Evolutionary conservation across 805 yeast genomes (phyloP).

Genomic region (Candida takata): DNA sequence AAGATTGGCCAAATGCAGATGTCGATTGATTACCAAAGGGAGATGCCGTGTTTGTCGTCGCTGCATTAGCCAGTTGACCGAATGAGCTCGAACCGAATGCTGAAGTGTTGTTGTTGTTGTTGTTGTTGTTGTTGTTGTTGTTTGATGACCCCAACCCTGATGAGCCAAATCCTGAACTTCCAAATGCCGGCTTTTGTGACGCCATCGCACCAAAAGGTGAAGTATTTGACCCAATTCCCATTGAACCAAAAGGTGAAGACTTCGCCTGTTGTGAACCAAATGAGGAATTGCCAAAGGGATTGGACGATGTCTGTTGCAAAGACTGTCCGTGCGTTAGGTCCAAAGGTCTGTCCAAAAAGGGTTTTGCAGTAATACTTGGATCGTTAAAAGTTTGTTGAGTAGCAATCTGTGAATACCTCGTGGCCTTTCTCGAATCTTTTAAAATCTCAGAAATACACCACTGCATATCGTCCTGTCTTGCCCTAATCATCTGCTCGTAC

Average conservation of each 20-base stretch:
- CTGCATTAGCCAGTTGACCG: not conserved
- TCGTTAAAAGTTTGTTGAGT: slow-evolving; percentile 27
- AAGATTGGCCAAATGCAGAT: slow-evolving; percentile 10
- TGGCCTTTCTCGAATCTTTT: slow-evolving; percentile 41
- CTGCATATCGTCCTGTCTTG: slow-evolving; percentile 42
- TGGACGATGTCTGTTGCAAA: slow-evolving; percentile 1
- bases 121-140: not conserved
- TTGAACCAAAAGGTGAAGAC: slow-evolving; percentile 1
- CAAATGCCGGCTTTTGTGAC: slow-evolving; percentile 1
- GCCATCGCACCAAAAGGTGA: slow-evolving; percentile 5
- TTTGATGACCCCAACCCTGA: slow-evolving; percentile 2
- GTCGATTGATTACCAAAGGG: slow-evolving; percentile 2
- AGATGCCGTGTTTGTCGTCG: not conserved
- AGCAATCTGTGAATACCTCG: slow-evolving; percentile 47
- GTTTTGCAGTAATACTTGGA: slow-evolving; percentile 22
- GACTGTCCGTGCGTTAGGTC: slow-evolving; percentile 22
- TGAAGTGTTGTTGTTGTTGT: not conserved
- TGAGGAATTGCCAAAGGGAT: slow-evolving; percentile 1
- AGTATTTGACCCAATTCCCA: slow-evolving; percentile 1
- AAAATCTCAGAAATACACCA: slow-evolving; percentile 32
- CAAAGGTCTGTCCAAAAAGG: slow-evolving; percentile 29
- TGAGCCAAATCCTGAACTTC: slow-evolving; percentile 8
- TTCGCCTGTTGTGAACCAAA: slow-evolving; percentile 4
- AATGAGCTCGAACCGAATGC: no score
- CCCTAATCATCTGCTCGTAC: slow-evolving; percentile 33